phyloP scores from a whole-genome alignment of 306 rosid species.

The Chamaecrista fasciculata region DNA sequence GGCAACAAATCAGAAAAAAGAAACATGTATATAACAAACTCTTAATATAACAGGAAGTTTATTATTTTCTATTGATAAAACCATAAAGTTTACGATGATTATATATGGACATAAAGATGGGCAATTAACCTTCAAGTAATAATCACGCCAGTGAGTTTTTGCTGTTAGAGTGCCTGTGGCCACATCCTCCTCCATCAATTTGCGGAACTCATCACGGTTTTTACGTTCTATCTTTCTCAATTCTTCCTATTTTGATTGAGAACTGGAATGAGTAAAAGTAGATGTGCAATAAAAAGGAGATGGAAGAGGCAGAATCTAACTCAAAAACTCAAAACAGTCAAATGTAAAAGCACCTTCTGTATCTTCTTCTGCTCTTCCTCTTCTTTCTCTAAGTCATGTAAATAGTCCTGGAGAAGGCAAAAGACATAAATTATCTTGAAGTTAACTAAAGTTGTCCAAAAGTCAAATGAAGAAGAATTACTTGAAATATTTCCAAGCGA shows the following conservation, averaged over 20 bases:
- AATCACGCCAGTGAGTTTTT: conserved; percentile 92
- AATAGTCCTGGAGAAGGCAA: conserved; percentile 59
- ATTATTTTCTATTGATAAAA: conserved; percentile 6
- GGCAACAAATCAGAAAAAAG: conserved; percentile 23
- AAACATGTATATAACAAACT: conserved; percentile 8
- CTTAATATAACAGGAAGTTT: conserved; percentile 2
- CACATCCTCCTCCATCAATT: conserved; percentile 83
- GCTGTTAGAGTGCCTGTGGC: conserved; percentile 69
- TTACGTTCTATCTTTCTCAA: conserved; percentile 83
- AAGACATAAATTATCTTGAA: conserved; percentile 32
- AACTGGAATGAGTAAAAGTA: conserved; percentile 28
- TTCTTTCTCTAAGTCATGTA: conserved; percentile 79
- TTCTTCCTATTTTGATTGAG: conserved; percentile 68
- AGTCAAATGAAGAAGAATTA: conserved; percentile 29
- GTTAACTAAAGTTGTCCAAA: conserved; percentile 20
- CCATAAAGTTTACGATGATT: background rate
- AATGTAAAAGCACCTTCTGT: conserved; percentile 60
- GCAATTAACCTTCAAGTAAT: conserved; percentile 50
- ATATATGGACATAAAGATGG: conserved; percentile 18
- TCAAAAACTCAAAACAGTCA: conserved; percentile 11
- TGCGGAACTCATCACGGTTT: conserved; percentile 91
- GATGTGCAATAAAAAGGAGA: conserved; percentile 27
- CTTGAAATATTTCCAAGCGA: conserved; percentile 79
- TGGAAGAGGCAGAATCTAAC: conserved; percentile 5
- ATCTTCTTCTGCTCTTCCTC: conserved; percentile 92